phyloP scores from a whole-genome alignment of 2,329 filamentous ascomycete genomes.

The Ceratocystis destructans region DNA sequence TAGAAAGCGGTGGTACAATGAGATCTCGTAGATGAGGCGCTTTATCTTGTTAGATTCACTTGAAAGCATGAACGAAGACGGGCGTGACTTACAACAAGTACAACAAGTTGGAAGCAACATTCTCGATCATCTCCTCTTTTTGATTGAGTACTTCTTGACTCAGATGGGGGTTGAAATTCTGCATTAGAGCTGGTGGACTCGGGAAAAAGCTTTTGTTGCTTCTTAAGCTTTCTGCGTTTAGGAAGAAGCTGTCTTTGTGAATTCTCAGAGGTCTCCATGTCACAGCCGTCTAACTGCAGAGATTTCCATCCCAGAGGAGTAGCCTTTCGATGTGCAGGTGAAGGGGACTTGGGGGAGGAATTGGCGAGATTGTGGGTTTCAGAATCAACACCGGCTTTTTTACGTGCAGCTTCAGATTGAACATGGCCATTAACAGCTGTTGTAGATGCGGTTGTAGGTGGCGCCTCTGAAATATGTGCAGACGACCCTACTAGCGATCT shows the following conservation, averaged over 20 bases:
- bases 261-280: neutral
- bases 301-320: neutral
- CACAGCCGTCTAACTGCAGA: neutral
- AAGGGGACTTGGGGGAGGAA: neutral
- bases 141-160: neutral
- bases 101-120: neutral
- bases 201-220: neutral
- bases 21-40: slow-evolving; percentile 17
- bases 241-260: neutral
- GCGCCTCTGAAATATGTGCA: slow-evolving; percentile 15
- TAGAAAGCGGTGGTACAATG: slow-evolving; percentile 10
- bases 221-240: slow-evolving; percentile 9
- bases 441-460: neutral
- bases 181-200: neutral
- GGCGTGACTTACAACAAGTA: slow-evolving; percentile 11
- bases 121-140: neutral
- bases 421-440: neutral
- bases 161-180: neutral
- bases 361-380: neutral
- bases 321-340: neutral
- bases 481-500: slow-evolving; percentile 14
- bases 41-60: slow-evolving; percentile 3
- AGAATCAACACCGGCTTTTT: neutral
- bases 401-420: neutral
- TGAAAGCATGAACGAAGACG: neutral